Conservation (phyloP, 2,329 filamentous ascomycete genomes). For the Penicillium thymicola region DNA sequence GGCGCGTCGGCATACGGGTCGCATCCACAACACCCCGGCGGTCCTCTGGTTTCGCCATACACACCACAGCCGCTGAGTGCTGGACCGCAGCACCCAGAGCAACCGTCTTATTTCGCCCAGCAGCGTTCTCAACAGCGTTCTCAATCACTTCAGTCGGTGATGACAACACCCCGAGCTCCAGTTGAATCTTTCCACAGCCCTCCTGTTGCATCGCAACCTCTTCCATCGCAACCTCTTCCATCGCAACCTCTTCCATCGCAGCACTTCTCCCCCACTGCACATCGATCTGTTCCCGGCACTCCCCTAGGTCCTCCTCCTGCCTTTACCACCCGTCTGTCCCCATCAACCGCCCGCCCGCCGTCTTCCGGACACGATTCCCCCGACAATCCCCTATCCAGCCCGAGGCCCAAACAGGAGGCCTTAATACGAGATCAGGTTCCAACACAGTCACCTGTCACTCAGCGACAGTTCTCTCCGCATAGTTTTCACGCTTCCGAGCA, state of each 20-base stretch:
- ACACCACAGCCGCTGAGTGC: constrained; percentile 38
- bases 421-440: constrained; percentile 26
- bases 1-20: constrained; percentile 30
- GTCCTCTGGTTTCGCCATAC: constrained; percentile 38
- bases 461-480: constrained; percentile 38
- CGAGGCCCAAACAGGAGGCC: constrained; percentile 32
- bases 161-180: constrained; percentile 34
- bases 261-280: constrained; percentile 34
- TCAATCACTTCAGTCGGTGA: constrained; percentile 40
- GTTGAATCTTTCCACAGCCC: constrained; percentile 36
- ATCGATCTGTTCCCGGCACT: constrained; percentile 48
- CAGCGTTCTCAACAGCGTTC: constrained; percentile 38
- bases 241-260: constrained; percentile 33
- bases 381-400: constrained; percentile 31
- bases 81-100: constrained; percentile 29
- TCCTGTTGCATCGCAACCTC: constrained; percentile 30
- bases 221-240: constrained; percentile 33
- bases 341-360: constrained; percentile 35
- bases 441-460: constrained; percentile 30
- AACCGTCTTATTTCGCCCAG: constrained; percentile 38
- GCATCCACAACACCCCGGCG: constrained; percentile 27
- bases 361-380: constrained; percentile 39
- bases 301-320: constrained; percentile 47
- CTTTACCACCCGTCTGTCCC: constrained; percentile 34
- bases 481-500: constrained; percentile 37